Conservation (phyloP, 176 grass and related monocot species). For the Phoenix roebelenii region DNA sequence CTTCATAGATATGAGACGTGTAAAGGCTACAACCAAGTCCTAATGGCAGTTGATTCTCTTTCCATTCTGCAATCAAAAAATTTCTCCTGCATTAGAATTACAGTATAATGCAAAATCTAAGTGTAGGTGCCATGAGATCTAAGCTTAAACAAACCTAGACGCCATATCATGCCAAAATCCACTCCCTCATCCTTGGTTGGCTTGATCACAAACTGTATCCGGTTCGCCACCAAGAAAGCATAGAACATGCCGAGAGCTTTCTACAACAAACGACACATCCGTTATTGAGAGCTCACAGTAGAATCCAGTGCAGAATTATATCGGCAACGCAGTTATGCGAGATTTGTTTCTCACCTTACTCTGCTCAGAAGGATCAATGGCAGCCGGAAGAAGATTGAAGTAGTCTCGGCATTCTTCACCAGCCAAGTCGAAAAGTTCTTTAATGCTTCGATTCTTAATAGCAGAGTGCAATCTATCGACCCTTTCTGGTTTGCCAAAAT, state of each 20-base stretch:
- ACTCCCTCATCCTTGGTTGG: constrained; percentile 40
- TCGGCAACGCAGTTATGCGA: too few relatives aligned
- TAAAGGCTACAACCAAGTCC: constrained; percentile 39
- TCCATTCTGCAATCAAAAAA: constrained; percentile 39
- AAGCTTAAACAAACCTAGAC: constrained; percentile 23
- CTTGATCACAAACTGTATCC: constrained; percentile 49
- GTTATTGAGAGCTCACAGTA: background rate
- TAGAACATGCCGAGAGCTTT: constrained; percentile 32
- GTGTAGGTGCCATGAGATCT: background rate
- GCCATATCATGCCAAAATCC: constrained; percentile 52
- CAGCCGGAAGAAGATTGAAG: background rate
- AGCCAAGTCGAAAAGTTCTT: constrained; percentile 39
- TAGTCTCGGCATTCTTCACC: constrained; percentile 45
- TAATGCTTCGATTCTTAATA: constrained; percentile 55
- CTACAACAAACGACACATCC: constrained; percentile 15
- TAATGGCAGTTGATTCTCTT: constrained; percentile 38
- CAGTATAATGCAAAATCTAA: too few relatives aligned
- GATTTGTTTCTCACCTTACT: constrained; percentile 32
- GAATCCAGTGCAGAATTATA: too few relatives aligned
- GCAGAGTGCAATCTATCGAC: constrained; percentile 50
- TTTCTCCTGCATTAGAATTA: too few relatives aligned
- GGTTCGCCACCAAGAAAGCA: constrained; percentile 34
- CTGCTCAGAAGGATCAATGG: constrained; percentile 10
- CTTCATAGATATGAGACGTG: constrained; percentile 41
- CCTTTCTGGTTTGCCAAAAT: constrained; percentile 34